A percentile compares a stretch with the other conserved stretches of the same genome.
phyloP scores from a whole-genome alignment of 106 monocot species.

The Dioscorea alata region DNA sequence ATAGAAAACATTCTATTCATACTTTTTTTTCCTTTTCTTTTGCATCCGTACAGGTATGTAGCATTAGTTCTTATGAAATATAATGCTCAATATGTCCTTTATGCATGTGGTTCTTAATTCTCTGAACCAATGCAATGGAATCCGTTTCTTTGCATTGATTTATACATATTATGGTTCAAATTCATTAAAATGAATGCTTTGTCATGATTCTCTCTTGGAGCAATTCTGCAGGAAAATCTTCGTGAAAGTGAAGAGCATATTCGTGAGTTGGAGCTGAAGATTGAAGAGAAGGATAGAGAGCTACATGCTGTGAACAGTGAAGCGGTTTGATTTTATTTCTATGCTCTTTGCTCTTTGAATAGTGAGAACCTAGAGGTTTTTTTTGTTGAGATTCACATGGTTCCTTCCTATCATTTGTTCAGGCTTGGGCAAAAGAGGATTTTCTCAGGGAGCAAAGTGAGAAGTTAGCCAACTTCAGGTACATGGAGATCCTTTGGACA shows the following conservation, averaged over 20 bases:
- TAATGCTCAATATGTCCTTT: no score
- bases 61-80: no score
- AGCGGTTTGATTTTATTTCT: slow-evolving; percentile 50
- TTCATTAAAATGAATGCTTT: no score
- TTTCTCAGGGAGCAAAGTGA: slow-evolving; percentile 74
- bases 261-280: slow-evolving; percentile 56
- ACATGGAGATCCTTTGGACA: not conserved
- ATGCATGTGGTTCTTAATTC: no score
- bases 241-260: slow-evolving; percentile 67
- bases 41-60: no score
- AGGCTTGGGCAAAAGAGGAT: slow-evolving; percentile 94
- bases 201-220: no score
- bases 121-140: no score
- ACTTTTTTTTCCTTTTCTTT: no score
- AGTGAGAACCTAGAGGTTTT: not conserved
- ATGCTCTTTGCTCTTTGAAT: not conserved
- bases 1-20: no score
- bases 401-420: slow-evolving; percentile 1
- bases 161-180: no score
- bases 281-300: slow-evolving; percentile 84
- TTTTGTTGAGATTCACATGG: not conserved
- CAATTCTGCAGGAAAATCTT: slow-evolving; percentile 68
- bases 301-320: slow-evolving; percentile 72
- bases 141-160: no score
- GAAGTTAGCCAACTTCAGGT: slow-evolving; percentile 76